phyloP scores from a whole-genome alignment of 768 basidiomycete species.

The Kondoa malvinella region DNA sequence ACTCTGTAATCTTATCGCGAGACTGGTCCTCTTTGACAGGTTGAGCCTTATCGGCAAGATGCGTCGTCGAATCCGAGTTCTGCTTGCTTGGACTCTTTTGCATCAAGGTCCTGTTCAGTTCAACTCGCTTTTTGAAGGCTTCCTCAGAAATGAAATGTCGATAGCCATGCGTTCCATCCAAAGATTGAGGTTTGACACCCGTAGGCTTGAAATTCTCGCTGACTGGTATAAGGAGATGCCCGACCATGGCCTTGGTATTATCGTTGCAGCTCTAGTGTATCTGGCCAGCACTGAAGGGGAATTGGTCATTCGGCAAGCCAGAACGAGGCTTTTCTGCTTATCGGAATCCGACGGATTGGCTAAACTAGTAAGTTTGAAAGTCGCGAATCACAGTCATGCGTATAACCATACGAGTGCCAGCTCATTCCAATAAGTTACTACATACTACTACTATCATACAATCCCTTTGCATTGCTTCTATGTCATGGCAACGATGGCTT shows the following conservation, averaged over 20 bases:
- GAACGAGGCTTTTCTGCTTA: not conserved
- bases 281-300: too few species aligned
- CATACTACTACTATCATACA: too few species aligned
- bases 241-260: not conserved
- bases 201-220: not conserved
- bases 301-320: not conserved
- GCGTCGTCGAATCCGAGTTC: not conserved
- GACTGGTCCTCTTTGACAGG: not conserved
- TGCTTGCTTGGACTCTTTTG: not conserved
- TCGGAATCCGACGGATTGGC: too few species aligned
- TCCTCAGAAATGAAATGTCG: conserved; percentile 3
- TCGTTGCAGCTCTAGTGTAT: not conserved
- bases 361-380: too few species aligned
- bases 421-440: too few species aligned
- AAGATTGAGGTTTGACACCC: not conserved
- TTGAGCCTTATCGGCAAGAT: not conserved
- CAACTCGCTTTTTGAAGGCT: not conserved
- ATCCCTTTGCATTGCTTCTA: not conserved
- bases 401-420: too few species aligned
- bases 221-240: not conserved
- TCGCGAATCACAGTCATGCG: too few species aligned
- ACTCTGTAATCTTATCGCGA: not conserved
- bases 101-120: not conserved
- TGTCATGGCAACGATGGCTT: not conserved
- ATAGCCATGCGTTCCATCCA: not conserved